Evolutionary conservation across 148 eudicot species (phyloP).

Genomic region (Persicaria tinctoria): DNA sequence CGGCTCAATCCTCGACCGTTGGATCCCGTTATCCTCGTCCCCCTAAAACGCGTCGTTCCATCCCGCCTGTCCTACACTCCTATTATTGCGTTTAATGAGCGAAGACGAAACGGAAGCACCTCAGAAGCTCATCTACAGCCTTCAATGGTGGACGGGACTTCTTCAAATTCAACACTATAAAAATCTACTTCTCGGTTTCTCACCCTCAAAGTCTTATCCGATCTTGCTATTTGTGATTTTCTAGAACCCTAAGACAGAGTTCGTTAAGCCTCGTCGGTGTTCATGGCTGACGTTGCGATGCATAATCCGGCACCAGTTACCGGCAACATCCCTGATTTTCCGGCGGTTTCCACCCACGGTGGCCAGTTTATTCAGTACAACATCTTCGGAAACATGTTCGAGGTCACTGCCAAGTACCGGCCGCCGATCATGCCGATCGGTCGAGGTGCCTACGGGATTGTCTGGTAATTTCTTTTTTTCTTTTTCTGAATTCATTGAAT

Average conservation of each 20-base stretch:
- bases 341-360: conserved; percentile 49
- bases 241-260: background rate
- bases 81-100: background rate
- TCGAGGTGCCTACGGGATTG: conserved; percentile 96
- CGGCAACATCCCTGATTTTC: conserved; percentile 48
- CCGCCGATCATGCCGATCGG: conserved; percentile 93
- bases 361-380: conserved; percentile 71
- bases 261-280: background rate
- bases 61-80: background rate
- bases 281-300: conserved; percentile 16
- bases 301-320: conserved; percentile 17
- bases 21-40: background rate
- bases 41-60: conserved; percentile 5
- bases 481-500: background rate
- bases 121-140: background rate
- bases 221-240: background rate
- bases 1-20: background rate
- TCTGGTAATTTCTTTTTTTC: conserved; percentile 42
- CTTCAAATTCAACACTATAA: background rate
- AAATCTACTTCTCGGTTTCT: background rate
- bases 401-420: conserved; percentile 70
- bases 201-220: background rate
- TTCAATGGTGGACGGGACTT: background rate
- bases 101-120: background rate
- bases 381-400: conserved; percentile 60